Evolutionary conservation across 2,329 filamentous ascomycete genomes (phyloP), one percentile per base, ranked within the genome.

Genomic region (Saccharata proteae): DNA sequence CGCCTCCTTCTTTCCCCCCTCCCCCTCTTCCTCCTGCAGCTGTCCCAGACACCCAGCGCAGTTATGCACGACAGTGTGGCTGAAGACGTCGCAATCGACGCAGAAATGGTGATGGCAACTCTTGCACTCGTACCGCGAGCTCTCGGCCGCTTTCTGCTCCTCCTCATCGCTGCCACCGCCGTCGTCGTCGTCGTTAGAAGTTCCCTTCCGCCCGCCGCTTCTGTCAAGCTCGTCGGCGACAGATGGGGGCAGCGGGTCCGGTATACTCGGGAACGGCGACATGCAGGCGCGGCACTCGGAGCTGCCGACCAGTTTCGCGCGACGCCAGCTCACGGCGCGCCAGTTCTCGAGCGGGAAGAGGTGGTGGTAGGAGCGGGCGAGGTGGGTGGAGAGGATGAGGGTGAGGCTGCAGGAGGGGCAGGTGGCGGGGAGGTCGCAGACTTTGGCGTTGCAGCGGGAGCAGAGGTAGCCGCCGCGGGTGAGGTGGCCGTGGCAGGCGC

Each of bases 21-120:
- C 15, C 10, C 5, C 20, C 22, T 30, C 26, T 15, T 28, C 29
- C 23, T 34, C 20, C 21, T 22, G 14, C 16, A 21, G 13, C 23
- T 43, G 36, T 29, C 62, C 61, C 45, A 77, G 78, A 54, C 90
- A 98, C 0, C 88, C 88, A 0, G 90, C 86, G 48, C 90, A 98
- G 56, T 96, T 96, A 53, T 98, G 88, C 30, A 93, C 71, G 9
- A 92, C 74, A 59, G 94, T 85, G 52, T 98, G 90, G 15, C 83
- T 80, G 59, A 90, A 94, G 15, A 94, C 75, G 54, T 98, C 90
- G 54, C 90, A 98, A 54, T 98, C 90, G 42, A 98, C 92, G 63
- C 90, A 98, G 52, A 96, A 98, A 58, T 96, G 88, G 37, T 81
- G 77, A 3, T 69, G 59, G 55, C 90, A 98, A n/a, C 78, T 76